phyloP scores from a whole-genome alignment of 1,284 basidiomycete species.

The Fomes fomentarius region DNA sequence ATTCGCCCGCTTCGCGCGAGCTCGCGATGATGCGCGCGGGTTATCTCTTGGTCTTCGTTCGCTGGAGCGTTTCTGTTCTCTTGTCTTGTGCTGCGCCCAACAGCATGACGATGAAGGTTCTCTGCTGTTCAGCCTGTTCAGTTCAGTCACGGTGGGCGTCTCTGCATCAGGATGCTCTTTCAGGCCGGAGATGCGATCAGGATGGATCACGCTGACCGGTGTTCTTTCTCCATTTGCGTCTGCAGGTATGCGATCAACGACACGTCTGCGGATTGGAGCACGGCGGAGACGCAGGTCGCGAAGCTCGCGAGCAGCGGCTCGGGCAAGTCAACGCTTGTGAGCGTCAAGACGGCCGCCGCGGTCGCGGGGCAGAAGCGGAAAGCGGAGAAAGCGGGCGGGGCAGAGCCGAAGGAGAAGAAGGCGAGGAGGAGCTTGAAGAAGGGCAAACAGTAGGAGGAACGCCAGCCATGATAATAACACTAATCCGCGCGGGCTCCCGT shows the following conservation, averaged over 20 bases:
- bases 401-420: conserved; percentile 52
- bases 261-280: conserved; percentile 69
- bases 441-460: conserved; percentile 37
- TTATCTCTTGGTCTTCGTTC: too few relatives aligned
- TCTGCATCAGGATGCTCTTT: too few relatives aligned
- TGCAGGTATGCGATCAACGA: conserved; percentile 81
- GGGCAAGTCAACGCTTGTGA: conserved; percentile 71
- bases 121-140: too few relatives aligned
- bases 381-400: conserved; percentile 41
- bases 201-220: neutral
- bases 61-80: too few relatives aligned
- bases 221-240: neutral
- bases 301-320: conserved; percentile 45
- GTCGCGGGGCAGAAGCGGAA: conserved; percentile 65
- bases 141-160: too few relatives aligned
- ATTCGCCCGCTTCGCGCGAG: neutral
- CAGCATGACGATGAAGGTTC: too few relatives aligned
- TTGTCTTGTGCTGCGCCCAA: too few relatives aligned
- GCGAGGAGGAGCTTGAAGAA: conserved; percentile 61
- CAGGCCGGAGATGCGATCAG: too few relatives aligned
- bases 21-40: neutral
- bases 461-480: too few relatives aligned
- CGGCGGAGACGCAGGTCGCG: conserved; percentile 73
- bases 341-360: conserved; percentile 59
- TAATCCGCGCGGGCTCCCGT: too few relatives aligned